Conservation (phyloP, 2,329 filamentous ascomycete genomes). For the Emergomyces orientalis region DNA sequence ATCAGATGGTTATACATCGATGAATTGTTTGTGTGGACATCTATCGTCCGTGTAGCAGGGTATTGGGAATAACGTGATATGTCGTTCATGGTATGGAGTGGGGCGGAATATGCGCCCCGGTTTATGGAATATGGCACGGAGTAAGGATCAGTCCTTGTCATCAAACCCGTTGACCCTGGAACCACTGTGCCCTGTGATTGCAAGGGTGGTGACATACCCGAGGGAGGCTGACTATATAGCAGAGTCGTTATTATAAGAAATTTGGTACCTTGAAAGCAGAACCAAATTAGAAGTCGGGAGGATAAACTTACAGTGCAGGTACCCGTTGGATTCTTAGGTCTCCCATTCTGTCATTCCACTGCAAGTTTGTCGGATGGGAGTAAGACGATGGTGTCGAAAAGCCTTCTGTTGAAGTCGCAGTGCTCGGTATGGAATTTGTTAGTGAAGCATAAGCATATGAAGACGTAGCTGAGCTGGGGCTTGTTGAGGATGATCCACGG, state of each 20-base stretch:
- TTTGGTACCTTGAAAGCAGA: not conserved
- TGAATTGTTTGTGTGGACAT: conserved; percentile 25
- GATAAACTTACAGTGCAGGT: conserved; percentile 32
- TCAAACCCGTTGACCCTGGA: conserved; percentile 21
- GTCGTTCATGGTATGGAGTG: conserved; percentile 25
- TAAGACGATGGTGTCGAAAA: conserved; percentile 28
- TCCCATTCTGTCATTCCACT: conserved; percentile 30
- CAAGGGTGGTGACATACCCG: conserved; percentile 37
- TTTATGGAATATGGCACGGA: conserved; percentile 27
- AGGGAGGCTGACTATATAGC: conserved; percentile 37
- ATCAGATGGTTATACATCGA: conserved; percentile 25
- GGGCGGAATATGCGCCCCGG: conserved; percentile 25
- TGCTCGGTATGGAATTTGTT: conserved; percentile 28
- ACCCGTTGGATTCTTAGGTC: conserved; percentile 30
- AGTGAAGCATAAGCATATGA: conserved; percentile 38
- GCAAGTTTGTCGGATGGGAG: conserved; percentile 26
- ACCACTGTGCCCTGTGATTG: conserved; percentile 25
- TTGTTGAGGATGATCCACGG: conserved; percentile 46
- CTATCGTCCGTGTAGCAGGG: conserved; percentile 25
- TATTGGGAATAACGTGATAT: conserved; percentile 28
- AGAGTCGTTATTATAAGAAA: conserved; percentile 7
- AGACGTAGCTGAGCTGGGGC: conserved; percentile 43
- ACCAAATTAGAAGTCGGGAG: not conserved
- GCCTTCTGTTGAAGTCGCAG: conserved; percentile 23
- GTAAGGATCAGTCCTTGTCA: conserved; percentile 35